Conservation (phyloP, 345 rosid genomes). For the Arabis hirsuta region DNA sequence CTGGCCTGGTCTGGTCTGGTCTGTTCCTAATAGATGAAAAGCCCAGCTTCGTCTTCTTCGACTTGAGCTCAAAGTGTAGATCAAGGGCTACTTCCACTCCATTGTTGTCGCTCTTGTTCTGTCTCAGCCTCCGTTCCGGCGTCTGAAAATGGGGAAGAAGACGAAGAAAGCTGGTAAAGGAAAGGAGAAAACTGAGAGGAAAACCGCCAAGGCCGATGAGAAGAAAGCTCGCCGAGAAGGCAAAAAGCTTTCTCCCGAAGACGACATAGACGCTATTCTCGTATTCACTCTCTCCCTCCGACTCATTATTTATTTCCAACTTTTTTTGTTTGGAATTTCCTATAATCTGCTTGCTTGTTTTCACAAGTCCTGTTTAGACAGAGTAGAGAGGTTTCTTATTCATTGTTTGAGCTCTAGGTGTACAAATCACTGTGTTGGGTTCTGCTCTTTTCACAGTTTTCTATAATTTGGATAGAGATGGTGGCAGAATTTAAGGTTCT, state of each 20-base stretch:
- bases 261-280: constrained; percentile 94
- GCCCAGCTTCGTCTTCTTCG: not conserved
- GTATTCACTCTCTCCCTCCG: constrained; percentile 44
- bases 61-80: not conserved
- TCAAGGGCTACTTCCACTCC: constrained; percentile 29
- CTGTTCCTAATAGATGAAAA: not conserved
- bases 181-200: constrained; percentile 86
- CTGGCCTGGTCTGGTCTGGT: not conserved
- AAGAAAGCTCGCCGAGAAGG: constrained; percentile 81
- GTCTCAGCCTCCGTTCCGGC: constrained; percentile 33
- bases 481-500: not conserved
- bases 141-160: constrained; percentile 73
- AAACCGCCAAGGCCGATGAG: constrained; percentile 88
- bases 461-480: not conserved
- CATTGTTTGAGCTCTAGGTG: not conserved
- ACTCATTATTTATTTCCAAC: not conserved
- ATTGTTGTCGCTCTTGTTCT: constrained; percentile 7
- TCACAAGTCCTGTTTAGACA: not conserved
- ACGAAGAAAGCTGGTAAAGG: constrained; percentile 91
- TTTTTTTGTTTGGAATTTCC: not conserved
- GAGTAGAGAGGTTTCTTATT: constrained; percentile 14
- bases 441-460: not conserved
- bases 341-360: not conserved
- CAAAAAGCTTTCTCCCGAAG: constrained; percentile 90
- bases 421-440: not conserved